phyloP scores from a whole-genome alignment of 441 rosid genomes.

The Erodium moschatum region DNA sequence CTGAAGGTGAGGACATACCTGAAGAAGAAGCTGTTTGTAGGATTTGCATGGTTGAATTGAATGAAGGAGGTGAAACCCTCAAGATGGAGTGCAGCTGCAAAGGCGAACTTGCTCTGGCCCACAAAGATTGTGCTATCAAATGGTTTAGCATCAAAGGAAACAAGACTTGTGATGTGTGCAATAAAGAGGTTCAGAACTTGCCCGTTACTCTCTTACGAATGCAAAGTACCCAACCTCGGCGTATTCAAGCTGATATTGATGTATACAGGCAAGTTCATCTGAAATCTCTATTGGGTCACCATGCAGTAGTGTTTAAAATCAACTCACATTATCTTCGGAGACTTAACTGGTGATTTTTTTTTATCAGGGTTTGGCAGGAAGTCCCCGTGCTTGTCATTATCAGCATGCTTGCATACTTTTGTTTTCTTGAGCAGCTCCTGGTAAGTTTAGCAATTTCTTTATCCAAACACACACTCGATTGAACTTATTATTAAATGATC shows the following conservation, averaged over 20 bases:
- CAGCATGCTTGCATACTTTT: conserved; percentile 41
- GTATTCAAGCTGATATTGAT: conserved; percentile 24
- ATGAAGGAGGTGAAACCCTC: conserved; percentile 39
- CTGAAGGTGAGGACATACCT: conserved; percentile 37
- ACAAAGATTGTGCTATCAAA: conserved; percentile 39
- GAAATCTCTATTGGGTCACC: neutral
- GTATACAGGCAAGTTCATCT: conserved; percentile 36
- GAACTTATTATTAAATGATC: neutral
- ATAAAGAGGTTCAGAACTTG: conserved; percentile 38
- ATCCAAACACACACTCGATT: neutral
- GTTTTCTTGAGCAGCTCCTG: conserved; percentile 39
- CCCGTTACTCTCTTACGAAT: conserved; percentile 35
- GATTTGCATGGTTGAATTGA: conserved; percentile 39
- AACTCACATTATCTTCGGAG: neutral
- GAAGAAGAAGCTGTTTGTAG: conserved; percentile 50
- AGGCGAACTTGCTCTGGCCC: conserved; percentile 45
- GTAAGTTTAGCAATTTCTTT: conserved; percentile 11
- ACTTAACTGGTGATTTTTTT: conserved; percentile 5
- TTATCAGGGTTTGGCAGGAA: conserved; percentile 36
- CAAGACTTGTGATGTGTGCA: conserved; percentile 42
- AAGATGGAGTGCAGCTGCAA: conserved; percentile 50
- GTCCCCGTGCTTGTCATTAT: conserved; percentile 38
- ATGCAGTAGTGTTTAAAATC: neutral
- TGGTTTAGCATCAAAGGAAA: conserved; percentile 49
- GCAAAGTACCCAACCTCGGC: conserved; percentile 28